A percentile compares a stretch with the other conserved stretches of the same genome.
Evolutionary conservation across 2,329 filamentous ascomycete genomes (phyloP).

Genomic region (Camptophora hylomeconis): DNA sequence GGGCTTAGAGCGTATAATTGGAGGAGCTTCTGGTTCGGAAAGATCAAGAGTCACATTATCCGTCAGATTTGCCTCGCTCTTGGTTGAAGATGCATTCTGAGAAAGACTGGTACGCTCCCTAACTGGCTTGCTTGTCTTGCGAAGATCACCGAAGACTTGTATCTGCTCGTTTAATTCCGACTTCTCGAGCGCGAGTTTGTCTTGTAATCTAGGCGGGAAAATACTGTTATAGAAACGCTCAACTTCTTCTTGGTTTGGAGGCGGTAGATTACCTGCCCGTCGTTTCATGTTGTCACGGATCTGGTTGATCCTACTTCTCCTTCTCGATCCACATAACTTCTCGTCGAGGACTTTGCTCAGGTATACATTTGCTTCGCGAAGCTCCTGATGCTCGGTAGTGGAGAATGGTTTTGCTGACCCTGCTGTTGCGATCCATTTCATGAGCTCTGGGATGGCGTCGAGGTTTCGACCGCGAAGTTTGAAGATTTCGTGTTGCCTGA

Average conservation of each 20-base stretch:
- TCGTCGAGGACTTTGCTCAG: slow-evolving; percentile 8
- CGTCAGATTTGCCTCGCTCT: too few species aligned
- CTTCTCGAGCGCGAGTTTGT: too few species aligned
- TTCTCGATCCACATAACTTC: slow-evolving; percentile 6
- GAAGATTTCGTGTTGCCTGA: slow-evolving; percentile 9
- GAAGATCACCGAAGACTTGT: too few species aligned
- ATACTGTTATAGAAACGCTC: too few species aligned
- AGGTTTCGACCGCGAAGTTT: slow-evolving; percentile 13
- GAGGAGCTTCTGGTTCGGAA: too few species aligned
- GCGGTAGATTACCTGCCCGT: neutral
- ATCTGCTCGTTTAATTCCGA: too few species aligned
- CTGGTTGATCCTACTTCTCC: slow-evolving; percentile 7
- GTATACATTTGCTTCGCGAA: slow-evolving; percentile 9
- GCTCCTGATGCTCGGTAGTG: slow-evolving; percentile 8
- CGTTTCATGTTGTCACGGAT: slow-evolving; percentile 12
- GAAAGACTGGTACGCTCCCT: too few species aligned
- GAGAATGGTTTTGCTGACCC: slow-evolving; percentile 6
- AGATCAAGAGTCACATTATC: too few species aligned
- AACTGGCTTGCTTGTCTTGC: too few species aligned
- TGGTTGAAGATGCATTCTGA: too few species aligned
- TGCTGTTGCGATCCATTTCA: slow-evolving; percentile 7
- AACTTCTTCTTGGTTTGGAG: neutral
- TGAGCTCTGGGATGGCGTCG: slow-evolving; percentile 5
- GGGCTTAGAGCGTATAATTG: too few species aligned
- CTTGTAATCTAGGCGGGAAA: too few species aligned